These are phyloP conservation scores for Gracilaria vermiculophylla DNA, from an alignment of 23 red algal species.

Conservation along the genomic window DNA sequence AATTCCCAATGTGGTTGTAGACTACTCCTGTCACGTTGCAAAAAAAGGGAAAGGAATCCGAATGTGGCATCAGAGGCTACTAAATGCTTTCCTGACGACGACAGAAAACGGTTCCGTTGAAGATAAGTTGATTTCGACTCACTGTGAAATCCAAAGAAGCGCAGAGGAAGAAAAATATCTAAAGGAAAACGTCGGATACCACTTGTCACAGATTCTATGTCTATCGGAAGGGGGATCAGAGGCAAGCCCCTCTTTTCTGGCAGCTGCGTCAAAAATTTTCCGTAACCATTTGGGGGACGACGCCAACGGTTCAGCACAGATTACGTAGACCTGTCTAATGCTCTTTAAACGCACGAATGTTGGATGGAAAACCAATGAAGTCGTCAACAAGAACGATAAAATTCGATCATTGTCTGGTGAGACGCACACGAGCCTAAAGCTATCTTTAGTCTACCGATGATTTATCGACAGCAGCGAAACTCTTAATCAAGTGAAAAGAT, in stretches of 20 bases:
- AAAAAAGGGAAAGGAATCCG: constrained; percentile 1
- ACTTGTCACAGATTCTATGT: constrained; percentile 10
- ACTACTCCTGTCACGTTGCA: constrained; percentile 23
- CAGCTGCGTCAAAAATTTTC: constrained; percentile 1
- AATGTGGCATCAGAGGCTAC: constrained; percentile 28
- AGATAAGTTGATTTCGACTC: not conserved
- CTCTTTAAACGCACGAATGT: too few relatives aligned
- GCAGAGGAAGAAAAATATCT: constrained; percentile 14
- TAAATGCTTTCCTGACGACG: constrained; percentile 9
- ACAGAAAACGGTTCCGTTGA: not conserved
- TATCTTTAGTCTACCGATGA: too few relatives aligned
- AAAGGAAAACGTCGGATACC: constrained; percentile 9
- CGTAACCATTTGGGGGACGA: constrained; percentile 1
- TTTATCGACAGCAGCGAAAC: too few relatives aligned
- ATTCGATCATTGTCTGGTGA: too few relatives aligned
- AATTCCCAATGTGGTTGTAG: constrained; percentile 36
- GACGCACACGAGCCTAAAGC: too few relatives aligned
- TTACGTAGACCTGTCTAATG: too few relatives aligned
- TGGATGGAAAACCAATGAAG: not conserved
- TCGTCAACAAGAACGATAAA: too few relatives aligned
- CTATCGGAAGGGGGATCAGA: not conserved
- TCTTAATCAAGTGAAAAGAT: too few relatives aligned
- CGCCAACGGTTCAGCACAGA: not conserved
- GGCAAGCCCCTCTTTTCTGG: not conserved
- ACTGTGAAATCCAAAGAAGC: not conserved